These are phyloP conservation scores for Ascochyta koolunga DNA, from an alignment of 2,329 filamentous ascomycete genomes.

Conservation along the genomic window DNA sequence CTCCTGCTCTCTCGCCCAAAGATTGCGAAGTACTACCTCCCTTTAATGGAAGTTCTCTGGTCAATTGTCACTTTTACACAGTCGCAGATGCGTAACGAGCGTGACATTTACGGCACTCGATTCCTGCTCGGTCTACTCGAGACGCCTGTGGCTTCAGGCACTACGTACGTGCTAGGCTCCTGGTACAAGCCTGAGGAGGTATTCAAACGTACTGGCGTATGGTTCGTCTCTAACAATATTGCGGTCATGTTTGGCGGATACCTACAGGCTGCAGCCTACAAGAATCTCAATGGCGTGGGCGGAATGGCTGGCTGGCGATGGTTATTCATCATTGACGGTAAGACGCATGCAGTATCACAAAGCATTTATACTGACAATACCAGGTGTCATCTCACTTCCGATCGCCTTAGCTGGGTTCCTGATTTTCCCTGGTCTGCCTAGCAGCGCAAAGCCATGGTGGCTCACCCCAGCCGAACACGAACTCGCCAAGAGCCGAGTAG, in stretches of 20 bases:
- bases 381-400: conserved; percentile 61
- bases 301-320: conserved; percentile 58
- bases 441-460: conserved; percentile 58
- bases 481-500: conserved; percentile 39
- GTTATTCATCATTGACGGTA: conserved; percentile 61
- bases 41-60: conserved; percentile 51
- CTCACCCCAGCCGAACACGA: conserved; percentile 47
- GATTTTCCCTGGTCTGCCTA: conserved; percentile 60
- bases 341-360: background rate
- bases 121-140: conserved; percentile 48
- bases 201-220: conserved; percentile 62
- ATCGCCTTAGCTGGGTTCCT: conserved; percentile 62
- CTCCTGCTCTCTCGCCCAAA: conserved; percentile 48
- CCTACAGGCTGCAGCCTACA: conserved; percentile 61
- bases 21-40: conserved; percentile 46
- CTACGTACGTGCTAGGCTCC: conserved; percentile 45
- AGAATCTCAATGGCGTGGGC: conserved; percentile 55
- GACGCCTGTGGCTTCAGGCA: conserved; percentile 46
- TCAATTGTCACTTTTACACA: conserved; percentile 50
- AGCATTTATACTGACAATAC: background rate
- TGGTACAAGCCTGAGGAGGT: conserved; percentile 55
- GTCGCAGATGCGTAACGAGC: conserved; percentile 46
- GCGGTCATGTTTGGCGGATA: conserved; percentile 65
- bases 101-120: conserved; percentile 49
- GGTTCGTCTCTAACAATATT: conserved; percentile 60